phyloP scores from a whole-genome alignment of 345 rosid species.

The Lepidium sativum region DNA sequence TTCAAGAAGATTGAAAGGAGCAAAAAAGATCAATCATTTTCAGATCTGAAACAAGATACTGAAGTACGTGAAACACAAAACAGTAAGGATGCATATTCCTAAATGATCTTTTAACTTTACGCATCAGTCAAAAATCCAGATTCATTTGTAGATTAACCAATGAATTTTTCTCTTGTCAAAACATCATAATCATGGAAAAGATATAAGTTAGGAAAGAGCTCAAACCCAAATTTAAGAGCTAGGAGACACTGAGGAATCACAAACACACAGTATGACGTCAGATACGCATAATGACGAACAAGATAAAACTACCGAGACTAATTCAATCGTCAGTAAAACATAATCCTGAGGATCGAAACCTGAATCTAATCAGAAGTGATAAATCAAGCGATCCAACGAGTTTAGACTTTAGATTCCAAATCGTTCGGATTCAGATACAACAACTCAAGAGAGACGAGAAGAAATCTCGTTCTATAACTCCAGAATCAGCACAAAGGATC shows the following conservation, averaged over 20 bases:
- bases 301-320: background rate
- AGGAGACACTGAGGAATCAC: background rate
- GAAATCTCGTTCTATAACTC: background rate
- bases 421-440: conserved; percentile 12
- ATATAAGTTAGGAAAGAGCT: background rate
- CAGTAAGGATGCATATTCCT: background rate
- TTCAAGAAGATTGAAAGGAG: background rate
- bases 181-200: background rate
- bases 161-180: background rate
- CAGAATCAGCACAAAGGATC: conserved; percentile 2
- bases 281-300: background rate
- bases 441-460: background rate
- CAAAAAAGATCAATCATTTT: background rate
- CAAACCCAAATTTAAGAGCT: background rate
- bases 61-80: background rate
- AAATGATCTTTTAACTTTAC: background rate
- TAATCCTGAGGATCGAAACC: background rate
- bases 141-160: background rate
- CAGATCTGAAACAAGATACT: conserved; percentile 15
- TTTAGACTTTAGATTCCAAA: conserved; percentile 22
- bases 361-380: background rate
- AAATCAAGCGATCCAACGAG: conserved; percentile 6
- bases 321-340: too few species aligned
- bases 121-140: background rate
- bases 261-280: background rate